These are phyloP conservation scores for Botrytis squamosa DNA, from an alignment of 2,329 filamentous ascomycete species.

Conservation along the genomic window DNA sequence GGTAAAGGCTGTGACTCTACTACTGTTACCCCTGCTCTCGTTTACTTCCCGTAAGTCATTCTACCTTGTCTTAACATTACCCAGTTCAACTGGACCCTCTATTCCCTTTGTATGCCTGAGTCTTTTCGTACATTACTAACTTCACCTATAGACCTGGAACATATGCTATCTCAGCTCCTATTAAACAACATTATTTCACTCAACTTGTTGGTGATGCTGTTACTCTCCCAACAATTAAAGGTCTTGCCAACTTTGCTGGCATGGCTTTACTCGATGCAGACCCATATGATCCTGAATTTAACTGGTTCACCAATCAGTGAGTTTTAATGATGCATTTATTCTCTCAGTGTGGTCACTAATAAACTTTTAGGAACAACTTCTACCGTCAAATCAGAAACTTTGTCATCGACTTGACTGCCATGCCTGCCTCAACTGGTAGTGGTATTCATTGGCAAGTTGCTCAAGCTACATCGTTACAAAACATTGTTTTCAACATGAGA, in stretches of 20 bases:
- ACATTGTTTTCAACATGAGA: slow-evolving; percentile 78
- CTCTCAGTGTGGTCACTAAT: not conserved
- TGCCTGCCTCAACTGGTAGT: slow-evolving; percentile 60
- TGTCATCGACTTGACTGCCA: slow-evolving; percentile 69
- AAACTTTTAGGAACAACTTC: slow-evolving; percentile 59
- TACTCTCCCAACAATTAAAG: slow-evolving; percentile 72
- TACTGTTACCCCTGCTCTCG: slow-evolving; percentile 78
- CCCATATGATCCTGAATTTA: slow-evolving; percentile 71
- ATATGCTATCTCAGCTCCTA: slow-evolving; percentile 75
- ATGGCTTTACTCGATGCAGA: slow-evolving; percentile 89
- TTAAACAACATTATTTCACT: slow-evolving; percentile 89
- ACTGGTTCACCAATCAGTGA: slow-evolving; percentile 74
- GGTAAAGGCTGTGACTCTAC: slow-evolving; percentile 78
- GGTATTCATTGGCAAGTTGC: slow-evolving; percentile 85
- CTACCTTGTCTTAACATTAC: not conserved
- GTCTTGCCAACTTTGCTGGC: slow-evolving; percentile 67
- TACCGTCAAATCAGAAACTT: slow-evolving; percentile 83
- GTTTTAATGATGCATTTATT: not conserved
- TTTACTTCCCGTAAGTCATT: slow-evolving; percentile 64
- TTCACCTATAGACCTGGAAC: slow-evolving; percentile 61
- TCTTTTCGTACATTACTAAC: slow-evolving; percentile 1
- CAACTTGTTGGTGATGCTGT: slow-evolving; percentile 83
- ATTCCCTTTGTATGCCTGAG: not conserved
- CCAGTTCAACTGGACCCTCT: not conserved
- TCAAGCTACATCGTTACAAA: slow-evolving; percentile 78